phyloP scores from a whole-genome alignment of 345 rosid genomes.

The Populus alba region DNA sequence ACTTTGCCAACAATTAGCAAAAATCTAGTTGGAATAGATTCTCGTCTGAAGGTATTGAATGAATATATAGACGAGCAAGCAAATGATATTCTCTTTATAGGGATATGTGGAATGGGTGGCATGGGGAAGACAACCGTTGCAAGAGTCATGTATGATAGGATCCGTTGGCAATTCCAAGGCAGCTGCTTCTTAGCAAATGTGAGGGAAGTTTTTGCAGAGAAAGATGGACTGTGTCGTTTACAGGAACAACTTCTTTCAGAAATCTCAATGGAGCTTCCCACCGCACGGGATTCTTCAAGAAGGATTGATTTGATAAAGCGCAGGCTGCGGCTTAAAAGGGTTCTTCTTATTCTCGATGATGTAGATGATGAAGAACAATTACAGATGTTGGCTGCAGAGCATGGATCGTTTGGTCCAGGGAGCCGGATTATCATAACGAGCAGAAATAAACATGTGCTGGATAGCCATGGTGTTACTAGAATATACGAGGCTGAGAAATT shows the following conservation, averaged over 20 bases:
- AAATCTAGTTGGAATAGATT: not conserved
- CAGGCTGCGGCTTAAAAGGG: not conserved
- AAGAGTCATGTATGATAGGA: not conserved
- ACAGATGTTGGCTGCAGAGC: not conserved
- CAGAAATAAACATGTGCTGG: not conserved
- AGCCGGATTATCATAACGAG: slow-evolving; percentile 21
- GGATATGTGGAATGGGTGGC: slow-evolving; percentile 9
- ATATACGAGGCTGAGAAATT: not conserved
- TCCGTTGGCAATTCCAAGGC: not conserved
- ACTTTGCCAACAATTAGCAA: not conserved
- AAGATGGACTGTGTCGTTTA: not conserved
- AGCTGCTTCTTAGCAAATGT: slow-evolving; percentile 13
- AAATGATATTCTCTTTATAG: not conserved
- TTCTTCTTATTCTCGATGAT: slow-evolving; percentile 20
- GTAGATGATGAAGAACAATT: not conserved
- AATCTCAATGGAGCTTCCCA: not conserved
- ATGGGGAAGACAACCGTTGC: not conserved
- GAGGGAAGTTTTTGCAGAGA: not conserved
- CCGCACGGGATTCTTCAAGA: not conserved
- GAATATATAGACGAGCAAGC: not conserved
- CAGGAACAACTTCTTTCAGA: slow-evolving; percentile 5
- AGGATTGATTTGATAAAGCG: not conserved
- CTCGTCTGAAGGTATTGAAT: not conserved
- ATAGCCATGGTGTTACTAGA: not conserved
- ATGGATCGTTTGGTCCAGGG: slow-evolving; percentile 1